Evolutionary conservation across 164 flowering plant genomes (phyloP).

Genomic region (Stephania yunnanensis): DNA sequence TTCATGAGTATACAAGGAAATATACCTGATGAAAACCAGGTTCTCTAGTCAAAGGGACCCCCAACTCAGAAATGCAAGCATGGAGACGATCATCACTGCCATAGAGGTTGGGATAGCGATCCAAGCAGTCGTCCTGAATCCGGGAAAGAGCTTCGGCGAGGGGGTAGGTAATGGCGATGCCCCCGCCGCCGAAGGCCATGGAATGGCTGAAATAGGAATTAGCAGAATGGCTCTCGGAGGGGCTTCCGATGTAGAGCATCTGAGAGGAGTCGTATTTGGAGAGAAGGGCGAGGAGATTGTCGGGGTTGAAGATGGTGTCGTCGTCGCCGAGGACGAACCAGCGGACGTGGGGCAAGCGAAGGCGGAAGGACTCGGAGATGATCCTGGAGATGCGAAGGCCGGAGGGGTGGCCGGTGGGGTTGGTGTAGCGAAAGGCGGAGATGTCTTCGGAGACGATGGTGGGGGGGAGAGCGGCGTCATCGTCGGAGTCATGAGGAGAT

Average conservation of each 20-base stretch:
- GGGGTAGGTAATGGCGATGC: constrained; percentile 55
- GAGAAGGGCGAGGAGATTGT: constrained; percentile 47
- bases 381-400: constrained; percentile 58
- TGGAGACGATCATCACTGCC: constrained; percentile 69
- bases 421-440: constrained; percentile 56
- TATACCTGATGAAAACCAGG: constrained; percentile 61
- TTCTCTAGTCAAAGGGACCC: constrained; percentile 52
- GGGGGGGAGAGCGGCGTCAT: constrained; percentile 33
- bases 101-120: constrained; percentile 52
- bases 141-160: constrained; percentile 40
- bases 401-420: constrained; percentile 60
- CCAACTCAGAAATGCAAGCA: constrained; percentile 63
- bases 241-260: constrained; percentile 51
- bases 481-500: constrained; percentile 4
- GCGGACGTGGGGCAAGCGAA: constrained; percentile 39
- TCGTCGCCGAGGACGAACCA: constrained; percentile 68
- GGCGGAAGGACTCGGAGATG: constrained; percentile 40
- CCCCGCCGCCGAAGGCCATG: constrained; percentile 69
- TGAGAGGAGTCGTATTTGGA: constrained; percentile 41
- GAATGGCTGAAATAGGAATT: constrained; percentile 49
- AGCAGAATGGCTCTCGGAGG: constrained; percentile 60
- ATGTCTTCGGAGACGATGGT: constrained; percentile 52
- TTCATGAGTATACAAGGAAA: too few relatives aligned
- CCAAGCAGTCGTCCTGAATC: constrained; percentile 50
- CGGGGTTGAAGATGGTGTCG: constrained; percentile 50